Base-by-base conservation (phyloP, 2,329 filamentous ascomycete genomes). In the Alternaria arbusti region DNA sequence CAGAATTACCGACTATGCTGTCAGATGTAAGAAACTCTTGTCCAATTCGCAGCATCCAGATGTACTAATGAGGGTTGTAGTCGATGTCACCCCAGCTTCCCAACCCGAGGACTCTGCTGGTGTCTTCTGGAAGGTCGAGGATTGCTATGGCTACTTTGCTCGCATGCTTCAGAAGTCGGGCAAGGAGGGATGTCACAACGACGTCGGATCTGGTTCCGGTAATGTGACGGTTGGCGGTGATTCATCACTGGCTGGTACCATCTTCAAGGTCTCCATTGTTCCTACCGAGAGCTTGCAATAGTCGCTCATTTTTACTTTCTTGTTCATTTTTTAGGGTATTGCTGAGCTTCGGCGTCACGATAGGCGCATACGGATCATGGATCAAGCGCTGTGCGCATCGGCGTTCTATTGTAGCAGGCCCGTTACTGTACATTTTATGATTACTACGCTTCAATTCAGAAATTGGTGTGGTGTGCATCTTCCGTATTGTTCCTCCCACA, bases 121-220 rank as follows among this genome's bases (percentile, higher is more conserved):
- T 5, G 72, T 71, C 13, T 68, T 70, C 51, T 76, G 74, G 71
- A 66, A 62, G 5, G 63, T 61, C 17, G 51, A 63, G 11, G 75
- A 78, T 13, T 78, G 75, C 65, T 72, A 74, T 47, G 74, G 73
- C 1, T 78, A 77, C 54, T 74, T 78, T 40, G 58, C 64, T 10
- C 50, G 69, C 9, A 61, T 77, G 52, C 57, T 78, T 0, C 46
- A 65, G 44, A 69, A 73, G 43, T 28, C 36, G 46, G 64, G 57
- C 3, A 66, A 69, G 0, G 57, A 70, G 17, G 73, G 73, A 10
- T 78, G 75, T 28, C 64, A 64, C n/a, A 62, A 50, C 15, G 22
- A 50, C 13, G 54, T 57, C 26, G 74, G 70, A 13, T 70, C 71
- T 43, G 70, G 73, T 6, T 54, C 67, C 28, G 74, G 73, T 3